These are phyloP conservation scores for Lactifluus volemus DNA, from an alignment of 768 basidiomycete species.

Conservation along the genomic window DNA sequence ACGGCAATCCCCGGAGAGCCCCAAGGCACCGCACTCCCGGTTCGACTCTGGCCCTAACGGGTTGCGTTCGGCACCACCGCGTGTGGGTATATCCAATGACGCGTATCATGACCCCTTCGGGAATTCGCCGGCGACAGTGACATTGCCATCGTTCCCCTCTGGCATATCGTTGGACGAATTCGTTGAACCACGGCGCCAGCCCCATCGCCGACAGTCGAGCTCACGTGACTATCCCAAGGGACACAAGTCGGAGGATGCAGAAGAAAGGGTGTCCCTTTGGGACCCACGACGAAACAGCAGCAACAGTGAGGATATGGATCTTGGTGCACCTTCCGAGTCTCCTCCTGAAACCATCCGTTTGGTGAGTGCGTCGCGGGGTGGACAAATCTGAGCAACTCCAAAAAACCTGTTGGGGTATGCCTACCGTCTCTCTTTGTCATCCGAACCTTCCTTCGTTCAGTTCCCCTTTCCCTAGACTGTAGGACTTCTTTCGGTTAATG, in stretches of 20 bases:
- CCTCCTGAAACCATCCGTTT: slow-evolving; percentile 16
- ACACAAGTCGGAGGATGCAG: slow-evolving; percentile 39
- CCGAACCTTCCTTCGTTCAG: background rate
- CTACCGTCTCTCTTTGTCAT: background rate
- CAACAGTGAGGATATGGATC: slow-evolving; percentile 1
- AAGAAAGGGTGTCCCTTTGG: slow-evolving; percentile 53
- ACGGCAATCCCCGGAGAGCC: background rate
- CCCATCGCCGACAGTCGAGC: slow-evolving; percentile 31
- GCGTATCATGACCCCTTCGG: slow-evolving; percentile 10
- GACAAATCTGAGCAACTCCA: slow-evolving; percentile 1
- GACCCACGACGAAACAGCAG: background rate
- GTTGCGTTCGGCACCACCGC: slow-evolving; percentile 16
- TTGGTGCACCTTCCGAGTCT: background rate
- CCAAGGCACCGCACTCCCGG: background rate
- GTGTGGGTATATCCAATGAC: background rate
- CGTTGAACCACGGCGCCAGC: background rate
- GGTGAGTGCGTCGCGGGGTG: slow-evolving; percentile 1
- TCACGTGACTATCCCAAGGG: slow-evolving; percentile 33
- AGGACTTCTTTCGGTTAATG: background rate
- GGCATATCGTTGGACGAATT: background rate
- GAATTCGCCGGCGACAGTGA: background rate
- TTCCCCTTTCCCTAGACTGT: background rate
- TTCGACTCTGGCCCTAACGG: background rate
- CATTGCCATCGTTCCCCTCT: slow-evolving; percentile 7
- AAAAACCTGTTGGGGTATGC: background rate